Evolutionary conservation across 805 yeast species (phyloP), one percentile per base, ranked within the genome.

Genomic region (Candida berthetii): DNA sequence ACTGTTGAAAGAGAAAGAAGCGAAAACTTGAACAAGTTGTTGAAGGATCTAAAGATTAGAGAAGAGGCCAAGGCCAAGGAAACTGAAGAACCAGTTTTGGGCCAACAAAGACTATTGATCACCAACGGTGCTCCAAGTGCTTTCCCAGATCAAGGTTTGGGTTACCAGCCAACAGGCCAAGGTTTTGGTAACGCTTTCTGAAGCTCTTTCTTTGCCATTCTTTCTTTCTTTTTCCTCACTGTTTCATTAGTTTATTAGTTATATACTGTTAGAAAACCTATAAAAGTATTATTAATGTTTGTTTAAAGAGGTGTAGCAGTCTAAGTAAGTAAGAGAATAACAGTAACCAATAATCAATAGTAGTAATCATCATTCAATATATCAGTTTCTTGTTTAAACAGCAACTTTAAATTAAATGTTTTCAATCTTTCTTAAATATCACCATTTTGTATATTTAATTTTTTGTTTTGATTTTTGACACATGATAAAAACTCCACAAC

Each of bases 1-100:
- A 83, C 95, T 34, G 69, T 85, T 48, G 79, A 82, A 55, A 82
- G 82, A 53, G 97, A 91, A 64, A 89, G 85, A 64, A 77, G 76
- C 51, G 78, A 73, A 51, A 72, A 76, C 46, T 62, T 89, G 46
- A 68, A 76, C 50, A 84, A 74, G 60, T 70, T 90, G 40, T 72
- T 84, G 49, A 70, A 71, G 41, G 93, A 86, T 55, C 73, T 86
- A 61, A 78, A 81, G 58, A 80, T 70, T 50, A 80, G 93, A 64
- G 78, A 78, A 54, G 77, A 75, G 37, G 72, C 78, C 43, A 82
- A 76, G 50, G 67, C 65, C 43, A 77, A 74, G 31, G 77, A 72
- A 39, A 75, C 69, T 32, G 65, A 62, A 15, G 57, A 61, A 27
- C 64, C 71, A 35, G 65, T 64, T 28, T 67, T 78, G 31, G 75